Conservation (phyloP, 2,329 filamentous ascomycete genomes). For the Cladosporium sp. region DNA sequence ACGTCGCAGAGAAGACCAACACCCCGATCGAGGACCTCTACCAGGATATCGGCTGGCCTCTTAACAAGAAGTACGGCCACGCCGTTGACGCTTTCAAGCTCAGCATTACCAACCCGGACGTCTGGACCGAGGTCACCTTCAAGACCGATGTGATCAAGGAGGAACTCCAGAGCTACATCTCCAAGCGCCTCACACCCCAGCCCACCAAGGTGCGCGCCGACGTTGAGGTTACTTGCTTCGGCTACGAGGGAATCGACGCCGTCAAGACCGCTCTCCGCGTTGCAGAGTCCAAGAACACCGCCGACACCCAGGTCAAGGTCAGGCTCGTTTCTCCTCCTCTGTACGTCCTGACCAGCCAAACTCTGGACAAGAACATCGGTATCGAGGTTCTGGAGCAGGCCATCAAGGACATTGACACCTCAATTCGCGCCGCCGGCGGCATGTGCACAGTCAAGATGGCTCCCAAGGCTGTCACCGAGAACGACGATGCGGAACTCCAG, state of each 20-base stretch:
- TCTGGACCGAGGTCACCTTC: conserved; percentile 92
- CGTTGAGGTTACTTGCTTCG: conserved; percentile 85
- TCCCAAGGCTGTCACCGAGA: conserved; percentile 97
- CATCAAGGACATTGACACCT: conserved; percentile 78
- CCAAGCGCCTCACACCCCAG: conserved; percentile 93
- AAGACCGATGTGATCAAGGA: conserved; percentile 78
- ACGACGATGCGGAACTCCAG: conserved; percentile 93
- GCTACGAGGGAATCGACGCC: conserved; percentile 96
- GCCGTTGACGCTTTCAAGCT: conserved; percentile 98
- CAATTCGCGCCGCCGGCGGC: conserved; percentile 74
- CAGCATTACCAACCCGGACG: conserved; percentile 94
- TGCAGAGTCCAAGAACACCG: conserved; percentile 88
- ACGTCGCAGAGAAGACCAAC: conserved; percentile 95
- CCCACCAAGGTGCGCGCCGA: conserved; percentile 99
- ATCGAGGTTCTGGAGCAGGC: conserved; percentile 83
- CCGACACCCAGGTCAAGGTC: conserved; percentile 93
- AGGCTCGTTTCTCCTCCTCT: conserved; percentile 96
- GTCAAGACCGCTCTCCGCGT: conserved; percentile 89
- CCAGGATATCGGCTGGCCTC: conserved; percentile 90
- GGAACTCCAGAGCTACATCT: conserved; percentile 91
- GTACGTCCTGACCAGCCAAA: conserved; percentile 93
- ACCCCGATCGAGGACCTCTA: conserved; percentile 93
- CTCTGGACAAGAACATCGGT: conserved; percentile 84
- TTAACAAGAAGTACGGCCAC: conserved; percentile 97
- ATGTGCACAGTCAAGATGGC: conserved; percentile 93